Percentiles rank a stretch among this genome's conserved stretches.
Evolutionary conservation across 2,329 filamentous ascomycete genomes (phyloP).

Genomic region (Colletotrichum sp.): DNA sequence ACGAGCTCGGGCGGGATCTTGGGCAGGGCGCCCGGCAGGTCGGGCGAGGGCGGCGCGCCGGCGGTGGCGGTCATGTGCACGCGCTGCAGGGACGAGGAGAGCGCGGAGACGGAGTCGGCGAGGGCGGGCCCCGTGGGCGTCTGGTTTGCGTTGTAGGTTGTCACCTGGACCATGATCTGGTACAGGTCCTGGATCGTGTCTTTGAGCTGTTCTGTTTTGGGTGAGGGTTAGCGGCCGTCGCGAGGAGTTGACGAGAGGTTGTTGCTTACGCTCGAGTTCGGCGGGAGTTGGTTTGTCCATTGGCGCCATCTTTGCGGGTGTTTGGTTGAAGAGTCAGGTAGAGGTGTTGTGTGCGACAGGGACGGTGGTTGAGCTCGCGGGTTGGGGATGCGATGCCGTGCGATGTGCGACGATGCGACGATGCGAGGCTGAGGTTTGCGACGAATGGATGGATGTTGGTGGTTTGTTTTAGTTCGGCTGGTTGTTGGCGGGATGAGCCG

Average conservation of each 20-base stretch:
- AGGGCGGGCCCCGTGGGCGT: not conserved
- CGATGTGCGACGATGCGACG: not conserved
- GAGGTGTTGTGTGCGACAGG: too few relatives aligned
- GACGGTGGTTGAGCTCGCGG: not conserved
- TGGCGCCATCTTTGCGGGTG: slow-evolving; percentile 41
- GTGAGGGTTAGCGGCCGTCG: not conserved
- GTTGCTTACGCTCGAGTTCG: slow-evolving; percentile 41
- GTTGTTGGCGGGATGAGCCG: slow-evolving; percentile 12
- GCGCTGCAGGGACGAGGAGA: slow-evolving; percentile 42
- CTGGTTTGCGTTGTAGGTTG: slow-evolving; percentile 59
- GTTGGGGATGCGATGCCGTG: not conserved
- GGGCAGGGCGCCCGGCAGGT: slow-evolving; percentile 43
- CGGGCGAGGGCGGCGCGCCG: slow-evolving; percentile 11
- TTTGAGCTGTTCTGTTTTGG: slow-evolving; percentile 58
- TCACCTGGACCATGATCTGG: slow-evolving; percentile 67
- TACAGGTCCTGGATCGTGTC: slow-evolving; percentile 69
- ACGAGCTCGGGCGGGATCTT: slow-evolving; percentile 67
- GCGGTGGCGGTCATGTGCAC: slow-evolving; percentile 46
- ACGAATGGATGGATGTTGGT: not conserved
- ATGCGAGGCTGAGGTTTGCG: slow-evolving; percentile 4
- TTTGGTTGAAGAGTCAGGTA: too few relatives aligned
- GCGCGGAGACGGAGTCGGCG: slow-evolving; percentile 31
- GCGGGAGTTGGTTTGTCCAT: slow-evolving; percentile 43
- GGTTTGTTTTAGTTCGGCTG: not conserved
- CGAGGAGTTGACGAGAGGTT: not conserved